A percentile compares a stretch with the other conserved stretches of the same genome.
Conservation (phyloP, 257 asterid genomes). For the Solanum habrochaites region DNA sequence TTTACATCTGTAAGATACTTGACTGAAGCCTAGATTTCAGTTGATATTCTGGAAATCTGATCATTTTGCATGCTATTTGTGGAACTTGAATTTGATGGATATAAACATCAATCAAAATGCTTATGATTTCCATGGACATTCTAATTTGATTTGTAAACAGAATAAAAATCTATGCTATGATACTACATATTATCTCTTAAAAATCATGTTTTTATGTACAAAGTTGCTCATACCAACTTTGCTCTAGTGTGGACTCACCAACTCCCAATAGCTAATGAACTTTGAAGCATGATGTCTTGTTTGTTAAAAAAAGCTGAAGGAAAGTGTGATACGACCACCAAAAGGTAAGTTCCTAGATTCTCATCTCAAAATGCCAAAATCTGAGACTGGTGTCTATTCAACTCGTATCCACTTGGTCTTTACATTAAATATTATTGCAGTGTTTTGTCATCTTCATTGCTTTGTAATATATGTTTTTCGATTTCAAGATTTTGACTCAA, state of each 20-base stretch:
- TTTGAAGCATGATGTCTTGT: background rate
- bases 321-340: background rate
- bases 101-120: background rate
- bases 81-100: background rate
- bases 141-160: background rate
- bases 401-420: background rate
- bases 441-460: conserved; percentile 4
- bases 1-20: background rate
- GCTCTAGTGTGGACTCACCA: background rate
- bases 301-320: background rate
- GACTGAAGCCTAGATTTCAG: background rate
- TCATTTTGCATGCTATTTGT: background rate
- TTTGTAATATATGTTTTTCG: background rate
- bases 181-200: background rate
- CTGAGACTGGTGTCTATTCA: background rate
- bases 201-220: background rate
- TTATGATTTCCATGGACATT: background rate
- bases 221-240: background rate
- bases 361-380: background rate
- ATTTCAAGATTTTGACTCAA: background rate
- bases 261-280: background rate
- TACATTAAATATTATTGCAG: background rate
- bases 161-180: background rate
- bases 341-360: background rate
- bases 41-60: background rate